A percentile compares a stretch with the other conserved stretches of the same genome.
These are phyloP conservation scores for Phytopythium kandeliae DNA, from an alignment of 352 stramenopile genomes.

Conservation along the genomic window DNA sequence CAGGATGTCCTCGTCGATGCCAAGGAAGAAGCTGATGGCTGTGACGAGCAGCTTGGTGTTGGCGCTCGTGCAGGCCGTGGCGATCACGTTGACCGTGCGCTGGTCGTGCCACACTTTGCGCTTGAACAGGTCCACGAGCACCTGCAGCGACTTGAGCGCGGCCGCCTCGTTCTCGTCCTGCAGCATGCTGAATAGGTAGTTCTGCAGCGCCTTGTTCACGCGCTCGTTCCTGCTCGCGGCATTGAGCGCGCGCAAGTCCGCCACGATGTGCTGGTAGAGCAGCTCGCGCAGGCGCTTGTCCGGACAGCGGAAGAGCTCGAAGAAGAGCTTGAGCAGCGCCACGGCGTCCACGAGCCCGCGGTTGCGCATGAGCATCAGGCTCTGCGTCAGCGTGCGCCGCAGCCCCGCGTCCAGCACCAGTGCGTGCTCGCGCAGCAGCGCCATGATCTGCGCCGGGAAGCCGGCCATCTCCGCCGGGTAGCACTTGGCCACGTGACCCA, in stretches of 20 bases:
- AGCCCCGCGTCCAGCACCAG: conserved; percentile 89
- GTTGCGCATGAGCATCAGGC: conserved; percentile 96
- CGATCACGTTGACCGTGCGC: conserved; percentile 96
- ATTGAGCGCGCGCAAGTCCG: conserved; percentile 88
- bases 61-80: conserved; percentile 85
- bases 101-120: conserved; percentile 96
- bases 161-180: conserved; percentile 83
- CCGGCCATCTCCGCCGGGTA: conserved; percentile 81
- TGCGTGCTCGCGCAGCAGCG: conserved; percentile 88
- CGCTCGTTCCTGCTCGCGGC: conserved; percentile 93
- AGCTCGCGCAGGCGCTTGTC: conserved; percentile 95
- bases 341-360: conserved; percentile 90
- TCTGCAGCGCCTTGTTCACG: conserved; percentile 94
- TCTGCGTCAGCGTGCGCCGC: conserved; percentile 92
- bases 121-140: conserved; percentile 96
- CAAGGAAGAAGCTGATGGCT: conserved; percentile 97
- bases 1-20: conserved; percentile 97
- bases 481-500: conserved; percentile 90
- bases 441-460: conserved; percentile 91
- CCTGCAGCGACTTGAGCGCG: conserved; percentile 88
- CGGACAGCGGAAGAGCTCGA: conserved; percentile 94
- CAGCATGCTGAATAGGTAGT: conserved; percentile 95
- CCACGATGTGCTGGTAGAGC: conserved; percentile 95
- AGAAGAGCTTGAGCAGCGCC: conserved; percentile 94
- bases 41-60: conserved; percentile 87